These are phyloP conservation scores for Vaucheria bursata DNA, from an alignment of 352 stramenopile genomes.

Conservation along the genomic window DNA sequence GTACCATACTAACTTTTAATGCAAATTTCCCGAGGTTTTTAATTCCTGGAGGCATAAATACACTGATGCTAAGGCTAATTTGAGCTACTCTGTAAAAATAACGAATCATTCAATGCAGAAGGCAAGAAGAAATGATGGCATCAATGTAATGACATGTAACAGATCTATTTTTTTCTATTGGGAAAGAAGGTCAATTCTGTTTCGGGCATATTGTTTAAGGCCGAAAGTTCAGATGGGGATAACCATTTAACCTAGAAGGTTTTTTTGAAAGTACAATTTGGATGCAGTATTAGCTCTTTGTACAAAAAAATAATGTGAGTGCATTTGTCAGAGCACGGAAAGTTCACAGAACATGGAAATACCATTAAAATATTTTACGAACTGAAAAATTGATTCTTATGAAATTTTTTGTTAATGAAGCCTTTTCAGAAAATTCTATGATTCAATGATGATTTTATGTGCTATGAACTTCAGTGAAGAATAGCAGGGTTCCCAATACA, in stretches of 20 bases:
- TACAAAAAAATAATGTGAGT: no score
- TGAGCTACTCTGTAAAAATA: slow-evolving; percentile 62
- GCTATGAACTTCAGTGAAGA: no score
- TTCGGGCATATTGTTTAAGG: slow-evolving; percentile 92
- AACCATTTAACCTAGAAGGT: slow-evolving; percentile 58
- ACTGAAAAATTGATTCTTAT: no score
- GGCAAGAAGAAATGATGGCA: slow-evolving; percentile 94
- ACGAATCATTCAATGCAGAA: slow-evolving; percentile 87
- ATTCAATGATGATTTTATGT: no score
- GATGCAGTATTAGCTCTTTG: no score
- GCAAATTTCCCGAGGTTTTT: slow-evolving; percentile 75
- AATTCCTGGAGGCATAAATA: slow-evolving; percentile 86
- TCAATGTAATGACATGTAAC: slow-evolving; percentile 59
- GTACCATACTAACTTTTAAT: slow-evolving; percentile 64
- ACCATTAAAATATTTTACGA: no score
- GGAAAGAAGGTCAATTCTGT: slow-evolving; percentile 56
- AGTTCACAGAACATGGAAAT: no score
- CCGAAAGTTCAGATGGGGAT: slow-evolving; percentile 73
- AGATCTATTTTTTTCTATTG: slow-evolving; percentile 35
- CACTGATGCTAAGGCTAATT: slow-evolving; percentile 75
- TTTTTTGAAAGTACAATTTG: no score
- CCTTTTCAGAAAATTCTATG: no score
- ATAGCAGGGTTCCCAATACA: no score
- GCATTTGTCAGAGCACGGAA: no score
- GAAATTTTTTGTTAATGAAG: no score